Conservation (phyloP, 2,329 filamentous ascomycete species). For the Talaromyces sp. region DNA sequence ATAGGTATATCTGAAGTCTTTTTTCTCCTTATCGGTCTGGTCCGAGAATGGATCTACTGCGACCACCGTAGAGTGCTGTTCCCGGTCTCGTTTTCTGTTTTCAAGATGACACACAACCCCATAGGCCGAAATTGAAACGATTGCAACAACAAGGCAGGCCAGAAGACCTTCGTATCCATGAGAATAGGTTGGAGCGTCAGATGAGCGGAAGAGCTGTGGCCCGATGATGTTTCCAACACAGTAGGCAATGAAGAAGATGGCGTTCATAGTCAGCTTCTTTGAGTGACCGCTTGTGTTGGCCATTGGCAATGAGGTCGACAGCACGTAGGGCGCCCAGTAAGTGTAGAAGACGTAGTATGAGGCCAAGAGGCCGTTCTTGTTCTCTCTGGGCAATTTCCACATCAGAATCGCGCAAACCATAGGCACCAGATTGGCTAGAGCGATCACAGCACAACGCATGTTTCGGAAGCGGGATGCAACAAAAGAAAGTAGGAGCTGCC, state of each 20-base stretch:
- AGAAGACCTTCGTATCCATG: slow-evolving; percentile 18
- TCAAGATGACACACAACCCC: slow-evolving; percentile 18
- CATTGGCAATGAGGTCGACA: slow-evolving; percentile 25
- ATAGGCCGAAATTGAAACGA: slow-evolving; percentile 16
- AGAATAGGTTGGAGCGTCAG: slow-evolving; percentile 18
- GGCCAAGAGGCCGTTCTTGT: slow-evolving; percentile 29
- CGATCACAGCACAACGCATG: slow-evolving; percentile 21
- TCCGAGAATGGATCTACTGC: slow-evolving; percentile 17
- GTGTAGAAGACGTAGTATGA: slow-evolving; percentile 36
- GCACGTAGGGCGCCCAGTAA: slow-evolving; percentile 30
- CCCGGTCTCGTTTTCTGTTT: slow-evolving; percentile 17
- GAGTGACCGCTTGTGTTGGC: slow-evolving; percentile 23
- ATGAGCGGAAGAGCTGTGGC: slow-evolving; percentile 6
- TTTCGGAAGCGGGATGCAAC: slow-evolving; percentile 14
- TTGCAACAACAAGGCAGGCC: slow-evolving; percentile 17
- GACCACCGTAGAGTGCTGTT: slow-evolving; percentile 6
- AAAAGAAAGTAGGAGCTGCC: slow-evolving; percentile 18
- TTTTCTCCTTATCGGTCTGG: slow-evolving; percentile 20
- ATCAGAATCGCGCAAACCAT: slow-evolving; percentile 25
- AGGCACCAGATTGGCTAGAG: slow-evolving; percentile 20
- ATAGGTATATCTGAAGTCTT: slow-evolving; percentile 19
- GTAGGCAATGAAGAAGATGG: slow-evolving; percentile 21
- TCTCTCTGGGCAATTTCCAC: slow-evolving; percentile 30
- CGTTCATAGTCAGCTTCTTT: slow-evolving; percentile 24
- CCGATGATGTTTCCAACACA: slow-evolving; percentile 22